Conservation (phyloP, 345 rosid species). For the Lumnitzera racemosa region DNA sequence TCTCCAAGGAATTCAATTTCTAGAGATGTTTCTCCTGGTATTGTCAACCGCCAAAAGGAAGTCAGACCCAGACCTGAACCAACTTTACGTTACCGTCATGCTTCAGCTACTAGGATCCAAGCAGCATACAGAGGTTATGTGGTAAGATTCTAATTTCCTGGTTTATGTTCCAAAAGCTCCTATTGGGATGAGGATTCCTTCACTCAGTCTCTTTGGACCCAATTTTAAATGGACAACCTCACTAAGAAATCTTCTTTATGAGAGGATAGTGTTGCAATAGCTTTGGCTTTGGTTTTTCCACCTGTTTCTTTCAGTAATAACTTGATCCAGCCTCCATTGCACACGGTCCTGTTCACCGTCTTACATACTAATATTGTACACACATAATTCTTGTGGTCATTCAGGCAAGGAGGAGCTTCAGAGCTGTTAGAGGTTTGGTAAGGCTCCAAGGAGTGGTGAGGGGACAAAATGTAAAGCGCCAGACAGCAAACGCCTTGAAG, state of each 20-base stretch:
- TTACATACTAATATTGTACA: too few species aligned
- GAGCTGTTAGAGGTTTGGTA: conserved; percentile 87
- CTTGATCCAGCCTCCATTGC: too few species aligned
- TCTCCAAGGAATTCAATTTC: conserved; percentile 34
- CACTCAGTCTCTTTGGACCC: too few species aligned
- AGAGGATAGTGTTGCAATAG: too few species aligned
- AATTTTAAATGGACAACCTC: too few species aligned
- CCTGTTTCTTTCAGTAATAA: too few species aligned
- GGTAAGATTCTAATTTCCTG: conserved; percentile 40
- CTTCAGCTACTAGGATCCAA: conserved; percentile 78
- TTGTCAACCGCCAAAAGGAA: conserved; percentile 25
- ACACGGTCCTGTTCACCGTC: too few species aligned
- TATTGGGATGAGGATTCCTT: too few species aligned
- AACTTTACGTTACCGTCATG: conserved; percentile 45
- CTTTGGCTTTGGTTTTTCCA: too few species aligned
- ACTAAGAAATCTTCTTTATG: too few species aligned
- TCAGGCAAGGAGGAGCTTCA: conserved; percentile 88
- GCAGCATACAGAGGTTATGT: conserved; percentile 80
- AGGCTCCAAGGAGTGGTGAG: conserved; percentile 96
- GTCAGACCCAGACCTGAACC: conserved; percentile 52
- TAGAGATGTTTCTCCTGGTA: conserved; percentile 16
- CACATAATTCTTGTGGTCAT: not conserved
- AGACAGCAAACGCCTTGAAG: conserved; percentile 81
- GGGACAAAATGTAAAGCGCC: conserved; percentile 90
- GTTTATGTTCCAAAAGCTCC: too few species aligned